phyloP scores from a whole-genome alignment of 2,329 filamentous ascomycete species.

The Cephalotrichum gorgonifer region DNA sequence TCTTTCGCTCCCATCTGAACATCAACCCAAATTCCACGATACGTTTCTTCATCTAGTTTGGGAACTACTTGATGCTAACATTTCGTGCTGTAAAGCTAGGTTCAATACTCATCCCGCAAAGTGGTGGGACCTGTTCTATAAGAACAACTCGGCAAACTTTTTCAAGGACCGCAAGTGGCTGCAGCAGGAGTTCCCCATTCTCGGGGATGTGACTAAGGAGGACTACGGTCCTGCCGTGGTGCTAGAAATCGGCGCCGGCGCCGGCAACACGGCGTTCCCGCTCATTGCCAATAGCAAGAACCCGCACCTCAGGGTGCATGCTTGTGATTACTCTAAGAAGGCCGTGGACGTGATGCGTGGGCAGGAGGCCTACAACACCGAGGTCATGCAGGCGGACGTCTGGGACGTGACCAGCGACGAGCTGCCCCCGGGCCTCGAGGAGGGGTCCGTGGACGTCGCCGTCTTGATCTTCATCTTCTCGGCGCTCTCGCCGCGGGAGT shows the following conservation, averaged over 20 bases:
- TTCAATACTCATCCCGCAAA: slow-evolving; percentile 87
- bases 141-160: slow-evolving; percentile 94
- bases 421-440: slow-evolving; percentile 65
- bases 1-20: slow-evolving; percentile 70
- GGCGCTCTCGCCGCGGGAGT: slow-evolving; percentile 75
- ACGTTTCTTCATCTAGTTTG: slow-evolving; percentile 5
- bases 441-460: slow-evolving; percentile 80
- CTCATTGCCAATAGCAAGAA: slow-evolving; percentile 80
- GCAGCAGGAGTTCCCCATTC: slow-evolving; percentile 84
- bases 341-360: slow-evolving; percentile 86
- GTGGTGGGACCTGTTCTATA: slow-evolving; percentile 98
- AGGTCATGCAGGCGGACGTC: slow-evolving; percentile 75
- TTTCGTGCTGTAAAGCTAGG: slow-evolving; percentile 38
- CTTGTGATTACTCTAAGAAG: slow-evolving; percentile 92
- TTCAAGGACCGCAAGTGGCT: slow-evolving; percentile 99
- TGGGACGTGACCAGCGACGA: slow-evolving; percentile 76
- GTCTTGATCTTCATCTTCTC: slow-evolving; percentile 98
- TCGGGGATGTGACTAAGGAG: slow-evolving; percentile 63
- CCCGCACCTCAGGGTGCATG: slow-evolving; percentile 70
- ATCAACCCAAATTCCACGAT: slow-evolving; percentile 15
- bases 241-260: slow-evolving; percentile 87
- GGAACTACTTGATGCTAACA: slow-evolving; percentile 6
- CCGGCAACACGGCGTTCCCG: slow-evolving; percentile 93
- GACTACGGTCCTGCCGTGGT: slow-evolving; percentile 61
- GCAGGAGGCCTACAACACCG: slow-evolving; percentile 64